phyloP scores from a whole-genome alignment of 2,329 filamentous ascomycete species.

The Grosmannia clavigera region DNA sequence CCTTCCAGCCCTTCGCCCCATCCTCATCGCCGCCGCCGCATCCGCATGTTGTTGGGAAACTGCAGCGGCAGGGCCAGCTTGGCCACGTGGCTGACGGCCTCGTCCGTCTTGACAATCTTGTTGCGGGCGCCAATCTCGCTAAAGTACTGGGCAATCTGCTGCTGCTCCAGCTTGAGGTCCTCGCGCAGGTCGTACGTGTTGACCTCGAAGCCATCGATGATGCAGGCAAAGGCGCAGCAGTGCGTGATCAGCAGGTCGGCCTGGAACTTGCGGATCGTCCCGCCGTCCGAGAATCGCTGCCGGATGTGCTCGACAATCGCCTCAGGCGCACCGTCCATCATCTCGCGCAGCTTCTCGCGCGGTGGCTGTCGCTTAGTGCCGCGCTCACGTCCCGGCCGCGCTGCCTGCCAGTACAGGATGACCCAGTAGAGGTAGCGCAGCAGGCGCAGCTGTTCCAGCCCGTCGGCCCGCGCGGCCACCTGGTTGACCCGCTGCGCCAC shows the following conservation, averaged over 20 bases:
- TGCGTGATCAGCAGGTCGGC: constrained; percentile 61
- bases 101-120: constrained; percentile 46
- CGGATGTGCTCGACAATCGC: constrained; percentile 54
- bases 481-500: constrained; percentile 50
- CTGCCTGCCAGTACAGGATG: constrained; percentile 37
- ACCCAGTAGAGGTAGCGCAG: constrained; percentile 49
- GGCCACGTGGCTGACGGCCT: constrained; percentile 44
- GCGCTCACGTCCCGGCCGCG: constrained; percentile 32
- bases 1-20: too few species aligned
- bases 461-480: constrained; percentile 40
- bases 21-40: constrained; percentile 7
- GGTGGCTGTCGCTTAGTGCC: constrained; percentile 41
- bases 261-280: constrained; percentile 58
- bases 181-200: constrained; percentile 57
- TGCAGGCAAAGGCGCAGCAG: constrained; percentile 56
- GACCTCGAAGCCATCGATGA: constrained; percentile 62
- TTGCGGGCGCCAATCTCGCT: constrained; percentile 62
- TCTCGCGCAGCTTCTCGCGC: constrained; percentile 47
- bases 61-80: constrained; percentile 65
- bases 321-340: constrained; percentile 45
- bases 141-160: constrained; percentile 60
- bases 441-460: constrained; percentile 40
- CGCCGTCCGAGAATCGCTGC: constrained; percentile 53
- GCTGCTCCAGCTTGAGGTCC: constrained; percentile 61
- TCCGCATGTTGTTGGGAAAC: constrained; percentile 53